Evolutionary conservation across 257 asterid species (phyloP).

Genomic region (Thymus quinquecostatus): DNA sequence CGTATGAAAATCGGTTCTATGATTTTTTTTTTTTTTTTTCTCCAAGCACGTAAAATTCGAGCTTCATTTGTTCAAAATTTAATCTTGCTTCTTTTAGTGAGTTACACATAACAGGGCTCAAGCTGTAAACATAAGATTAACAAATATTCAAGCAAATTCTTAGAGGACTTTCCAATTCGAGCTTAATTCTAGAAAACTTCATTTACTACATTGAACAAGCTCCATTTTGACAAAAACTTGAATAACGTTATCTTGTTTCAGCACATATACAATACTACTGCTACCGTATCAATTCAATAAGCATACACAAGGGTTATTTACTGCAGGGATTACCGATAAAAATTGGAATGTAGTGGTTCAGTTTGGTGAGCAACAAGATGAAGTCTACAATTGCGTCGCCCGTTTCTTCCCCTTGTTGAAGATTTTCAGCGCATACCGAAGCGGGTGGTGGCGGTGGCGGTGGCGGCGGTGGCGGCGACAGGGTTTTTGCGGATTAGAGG

Average conservation of each 20-base stretch:
- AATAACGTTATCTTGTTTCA: background rate
- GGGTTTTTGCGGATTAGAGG: conserved; percentile 1
- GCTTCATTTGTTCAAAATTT: background rate
- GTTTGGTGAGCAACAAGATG: background rate
- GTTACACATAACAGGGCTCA: background rate
- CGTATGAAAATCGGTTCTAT: too few relatives aligned
- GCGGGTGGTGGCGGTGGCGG: background rate
- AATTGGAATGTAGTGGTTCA: background rate
- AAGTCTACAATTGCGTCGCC: background rate
- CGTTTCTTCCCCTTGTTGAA: background rate
- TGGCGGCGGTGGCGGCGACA: background rate
- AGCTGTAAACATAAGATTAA: background rate
- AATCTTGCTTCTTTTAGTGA: background rate
- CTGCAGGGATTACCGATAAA: background rate
- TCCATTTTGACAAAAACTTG: background rate
- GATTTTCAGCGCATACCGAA: background rate
- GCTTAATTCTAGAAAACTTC: background rate
- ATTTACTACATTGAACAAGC: background rate
- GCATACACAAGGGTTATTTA: too few relatives aligned
- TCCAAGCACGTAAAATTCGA: background rate
- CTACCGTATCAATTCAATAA: too few relatives aligned
- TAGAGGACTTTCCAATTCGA: background rate
- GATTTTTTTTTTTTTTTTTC: background rate
- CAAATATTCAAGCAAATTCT: background rate
- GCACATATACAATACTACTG: too few relatives aligned